A percentile compares a stretch with the other conserved stretches of the same genome.
Conservation (phyloP, 2,329 filamentous ascomycete genomes). For the Fusarium anthophilum region DNA sequence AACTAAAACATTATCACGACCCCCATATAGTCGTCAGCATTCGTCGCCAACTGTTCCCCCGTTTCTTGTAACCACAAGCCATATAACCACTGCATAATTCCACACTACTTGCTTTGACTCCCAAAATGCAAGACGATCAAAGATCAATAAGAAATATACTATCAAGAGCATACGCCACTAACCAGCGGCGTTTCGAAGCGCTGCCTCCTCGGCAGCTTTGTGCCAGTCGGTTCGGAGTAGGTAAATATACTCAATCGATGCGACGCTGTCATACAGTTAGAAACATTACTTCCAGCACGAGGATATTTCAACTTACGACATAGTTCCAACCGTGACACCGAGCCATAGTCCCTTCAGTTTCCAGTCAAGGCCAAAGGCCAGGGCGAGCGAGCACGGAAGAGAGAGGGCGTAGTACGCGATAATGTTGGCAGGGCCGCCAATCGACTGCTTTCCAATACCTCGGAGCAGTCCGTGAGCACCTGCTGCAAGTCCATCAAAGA, state of each 20-base stretch:
- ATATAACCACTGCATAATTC: background rate
- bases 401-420: slow-evolving; percentile 88
- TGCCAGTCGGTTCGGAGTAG: slow-evolving; percentile 64
- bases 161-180: slow-evolving; percentile 30
- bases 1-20: background rate
- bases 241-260: slow-evolving; percentile 63
- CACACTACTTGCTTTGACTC: background rate
- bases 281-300: background rate
- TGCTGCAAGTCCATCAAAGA: slow-evolving; percentile 84
- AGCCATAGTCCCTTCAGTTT: slow-evolving; percentile 83
- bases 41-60: background rate
- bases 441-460: slow-evolving; percentile 86
- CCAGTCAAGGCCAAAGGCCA: slow-evolving; percentile 81
- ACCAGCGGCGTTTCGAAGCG: slow-evolving; percentile 58
- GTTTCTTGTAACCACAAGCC: background rate
- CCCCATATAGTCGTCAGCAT: background rate
- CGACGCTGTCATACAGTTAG: slow-evolving; percentile 53
- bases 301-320: slow-evolving; percentile 56
- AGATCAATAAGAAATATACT: background rate
- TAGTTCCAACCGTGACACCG: slow-evolving; percentile 77
- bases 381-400: slow-evolving; percentile 82
- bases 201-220: slow-evolving; percentile 62
- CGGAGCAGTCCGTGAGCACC: slow-evolving; percentile 86
- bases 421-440: slow-evolving; percentile 89
- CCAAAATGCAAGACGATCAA: background rate